phyloP scores from a whole-genome alignment of 345 rosid genomes.

The Bruguiera gymnorhiza region DNA sequence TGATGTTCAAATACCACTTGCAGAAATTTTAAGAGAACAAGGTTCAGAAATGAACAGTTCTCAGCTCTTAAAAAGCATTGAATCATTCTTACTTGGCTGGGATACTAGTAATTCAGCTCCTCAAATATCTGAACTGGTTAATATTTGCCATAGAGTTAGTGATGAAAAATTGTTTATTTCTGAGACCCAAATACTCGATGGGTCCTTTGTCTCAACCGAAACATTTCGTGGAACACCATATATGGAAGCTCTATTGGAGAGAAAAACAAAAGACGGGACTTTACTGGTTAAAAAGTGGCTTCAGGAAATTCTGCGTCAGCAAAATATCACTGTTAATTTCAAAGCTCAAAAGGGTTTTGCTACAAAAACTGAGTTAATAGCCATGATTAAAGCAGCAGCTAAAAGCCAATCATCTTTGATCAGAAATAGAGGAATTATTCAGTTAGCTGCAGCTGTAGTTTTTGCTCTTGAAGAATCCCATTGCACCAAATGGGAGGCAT shows the following conservation, averaged over 20 bases:
- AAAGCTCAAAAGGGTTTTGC: conserved; percentile 67
- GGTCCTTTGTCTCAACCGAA: conserved; percentile 71
- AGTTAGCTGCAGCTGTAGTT: conserved; percentile 70
- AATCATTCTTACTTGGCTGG: conserved; percentile 78
- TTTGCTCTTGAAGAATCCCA: conserved; percentile 63
- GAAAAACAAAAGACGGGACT: conserved; percentile 81
- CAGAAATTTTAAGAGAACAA: conserved; percentile 51
- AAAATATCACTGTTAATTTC: conserved; percentile 51
- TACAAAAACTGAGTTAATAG: conserved; percentile 60
- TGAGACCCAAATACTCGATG: conserved; percentile 45
- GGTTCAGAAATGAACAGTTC: conserved; percentile 37
- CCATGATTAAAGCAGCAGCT: conserved; percentile 62
- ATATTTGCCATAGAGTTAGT: conserved; percentile 26
- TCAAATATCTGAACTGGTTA: conserved; percentile 31
- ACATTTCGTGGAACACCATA: conserved; percentile 76
- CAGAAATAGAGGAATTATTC: conserved; percentile 80
- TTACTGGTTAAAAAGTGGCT: conserved; percentile 90
- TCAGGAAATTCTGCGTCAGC: conserved; percentile 71
- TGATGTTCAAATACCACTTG: conserved; percentile 74
- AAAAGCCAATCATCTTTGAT: conserved; percentile 57
- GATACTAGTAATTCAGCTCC: conserved; percentile 40
- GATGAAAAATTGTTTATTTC: conserved; percentile 32
- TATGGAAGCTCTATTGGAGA: conserved; percentile 80
- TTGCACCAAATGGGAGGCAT: conserved; percentile 78
- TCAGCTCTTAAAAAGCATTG: conserved; percentile 49